These are phyloP conservation scores for Pseudocercospora eumusae DNA, from an alignment of 2,329 filamentous ascomycete genomes.

Conservation along the genomic window DNA sequence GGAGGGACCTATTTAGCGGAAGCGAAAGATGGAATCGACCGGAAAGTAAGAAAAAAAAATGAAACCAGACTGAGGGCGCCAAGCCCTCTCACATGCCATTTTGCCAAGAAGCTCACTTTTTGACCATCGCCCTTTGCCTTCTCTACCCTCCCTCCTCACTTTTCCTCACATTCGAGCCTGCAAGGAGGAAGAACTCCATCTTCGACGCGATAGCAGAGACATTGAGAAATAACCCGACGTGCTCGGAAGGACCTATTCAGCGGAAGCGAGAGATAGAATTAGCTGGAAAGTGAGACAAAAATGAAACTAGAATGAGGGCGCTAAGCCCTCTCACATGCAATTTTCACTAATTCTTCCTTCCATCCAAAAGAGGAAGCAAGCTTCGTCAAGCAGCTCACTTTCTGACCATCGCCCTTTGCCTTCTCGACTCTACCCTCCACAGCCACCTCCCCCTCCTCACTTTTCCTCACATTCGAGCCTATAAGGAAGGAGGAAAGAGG, in stretches of 20 bases:
- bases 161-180: not conserved
- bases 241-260: too few species aligned
- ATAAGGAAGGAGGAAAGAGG: too few species aligned
- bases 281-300: not conserved
- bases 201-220: too few species aligned
- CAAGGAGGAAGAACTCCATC: too few species aligned
- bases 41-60: not conserved
- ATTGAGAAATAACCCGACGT: too few species aligned
- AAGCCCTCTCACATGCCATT: not conserved
- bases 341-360: not conserved
- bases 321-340: not conserved
- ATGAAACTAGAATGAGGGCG: not conserved
- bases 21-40: too few species aligned
- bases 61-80: not conserved
- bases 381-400: not conserved
- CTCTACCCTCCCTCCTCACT: not conserved
- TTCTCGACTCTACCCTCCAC: not conserved
- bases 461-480: not conserved
- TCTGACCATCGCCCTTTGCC: not conserved
- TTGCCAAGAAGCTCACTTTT: conserved; percentile 1
- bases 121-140: not conserved
- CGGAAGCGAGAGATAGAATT: too few species aligned
- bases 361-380: not conserved
- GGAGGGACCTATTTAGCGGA: too few species aligned
- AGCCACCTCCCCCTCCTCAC: not conserved